phyloP scores from a whole-genome alignment of 2,329 filamentous ascomycete genomes.

The Penicillium sp. region DNA sequence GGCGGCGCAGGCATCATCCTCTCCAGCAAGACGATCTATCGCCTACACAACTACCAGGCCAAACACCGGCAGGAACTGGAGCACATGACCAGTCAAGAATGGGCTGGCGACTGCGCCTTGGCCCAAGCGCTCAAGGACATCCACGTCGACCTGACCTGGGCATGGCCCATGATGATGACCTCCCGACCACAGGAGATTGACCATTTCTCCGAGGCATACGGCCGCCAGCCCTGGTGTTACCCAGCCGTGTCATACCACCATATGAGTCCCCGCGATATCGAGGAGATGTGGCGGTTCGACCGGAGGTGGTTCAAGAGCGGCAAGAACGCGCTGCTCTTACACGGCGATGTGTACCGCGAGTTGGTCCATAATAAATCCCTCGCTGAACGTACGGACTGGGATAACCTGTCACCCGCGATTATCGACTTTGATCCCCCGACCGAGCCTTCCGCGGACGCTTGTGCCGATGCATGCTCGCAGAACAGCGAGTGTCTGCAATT shows the following conservation, averaged over 20 bases:
- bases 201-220: constrained; percentile 38
- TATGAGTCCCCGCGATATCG: constrained; percentile 43
- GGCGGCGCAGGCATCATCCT: constrained; percentile 55
- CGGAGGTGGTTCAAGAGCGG: constrained; percentile 58
- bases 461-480: constrained; percentile 24
- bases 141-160: constrained; percentile 44
- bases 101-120: constrained; percentile 52
- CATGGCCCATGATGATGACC: constrained; percentile 49
- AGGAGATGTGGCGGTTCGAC: constrained; percentile 48
- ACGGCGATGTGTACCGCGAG: constrained; percentile 31
- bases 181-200: constrained; percentile 43
- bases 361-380: constrained; percentile 18
- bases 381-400: constrained; percentile 24
- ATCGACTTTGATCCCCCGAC: constrained; percentile 20
- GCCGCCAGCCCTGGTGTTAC: constrained; percentile 50
- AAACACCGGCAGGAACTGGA: constrained; percentile 46
- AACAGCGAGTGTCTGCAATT: constrained; percentile 31
- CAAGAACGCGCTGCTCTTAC: constrained; percentile 28
- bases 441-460: constrained; percentile 18
- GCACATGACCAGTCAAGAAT: constrained; percentile 43
- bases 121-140: constrained; percentile 47
- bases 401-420: constrained; percentile 23
- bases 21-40: constrained; percentile 49
- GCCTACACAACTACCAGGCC: constrained; percentile 38
- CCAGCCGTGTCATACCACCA: constrained; percentile 53